Conservation (phyloP, 2,329 filamentous ascomycete species). For the Coniochaeta hoffmannii region DNA sequence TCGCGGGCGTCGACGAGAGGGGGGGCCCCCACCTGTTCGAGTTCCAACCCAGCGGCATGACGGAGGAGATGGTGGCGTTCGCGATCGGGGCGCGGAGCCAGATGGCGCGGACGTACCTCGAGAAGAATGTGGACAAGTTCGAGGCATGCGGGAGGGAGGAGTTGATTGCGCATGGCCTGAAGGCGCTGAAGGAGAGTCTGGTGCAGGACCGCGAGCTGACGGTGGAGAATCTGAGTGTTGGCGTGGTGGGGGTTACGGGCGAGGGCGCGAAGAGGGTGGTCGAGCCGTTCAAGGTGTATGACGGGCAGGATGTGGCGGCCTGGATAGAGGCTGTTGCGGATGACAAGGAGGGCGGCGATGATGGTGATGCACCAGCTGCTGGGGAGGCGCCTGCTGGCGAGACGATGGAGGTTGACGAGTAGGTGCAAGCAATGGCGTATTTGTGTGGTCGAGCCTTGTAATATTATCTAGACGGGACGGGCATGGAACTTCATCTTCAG, state of each 20-base stretch:
- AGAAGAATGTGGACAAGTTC: slow-evolving; percentile 84
- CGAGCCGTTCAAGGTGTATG: slow-evolving; percentile 84
- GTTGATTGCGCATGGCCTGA: slow-evolving; percentile 82
- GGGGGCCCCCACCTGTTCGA: slow-evolving; percentile 96
- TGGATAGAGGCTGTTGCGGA: slow-evolving; percentile 71
- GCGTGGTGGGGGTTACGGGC: slow-evolving; percentile 60
- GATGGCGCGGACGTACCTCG: slow-evolving; percentile 95
- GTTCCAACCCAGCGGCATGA: slow-evolving; percentile 94
- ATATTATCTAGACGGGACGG: not conserved
- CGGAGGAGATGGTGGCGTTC: slow-evolving; percentile 93
- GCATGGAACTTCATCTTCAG: not conserved
- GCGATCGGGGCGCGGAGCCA: slow-evolving; percentile 94
- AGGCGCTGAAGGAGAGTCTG: slow-evolving; percentile 89
- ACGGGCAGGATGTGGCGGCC: slow-evolving; percentile 77
- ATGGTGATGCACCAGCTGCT: slow-evolving; percentile 24
- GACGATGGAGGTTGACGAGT: slow-evolving; percentile 25
- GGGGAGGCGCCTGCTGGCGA: slow-evolving; percentile 25
- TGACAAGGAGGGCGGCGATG: slow-evolving; percentile 35
- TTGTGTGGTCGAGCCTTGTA: not conserved
- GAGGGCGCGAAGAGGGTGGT: slow-evolving; percentile 46
- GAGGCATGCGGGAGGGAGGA: slow-evolving; percentile 70
- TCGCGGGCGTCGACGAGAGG: slow-evolving; percentile 87
- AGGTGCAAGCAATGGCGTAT: not conserved
- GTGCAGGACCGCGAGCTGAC: slow-evolving; percentile 97
- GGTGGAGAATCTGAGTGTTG: slow-evolving; percentile 91